Evolutionary conservation across 2,329 filamentous ascomycete genomes (phyloP).

Genomic region (Leptodontidium sp.): DNA sequence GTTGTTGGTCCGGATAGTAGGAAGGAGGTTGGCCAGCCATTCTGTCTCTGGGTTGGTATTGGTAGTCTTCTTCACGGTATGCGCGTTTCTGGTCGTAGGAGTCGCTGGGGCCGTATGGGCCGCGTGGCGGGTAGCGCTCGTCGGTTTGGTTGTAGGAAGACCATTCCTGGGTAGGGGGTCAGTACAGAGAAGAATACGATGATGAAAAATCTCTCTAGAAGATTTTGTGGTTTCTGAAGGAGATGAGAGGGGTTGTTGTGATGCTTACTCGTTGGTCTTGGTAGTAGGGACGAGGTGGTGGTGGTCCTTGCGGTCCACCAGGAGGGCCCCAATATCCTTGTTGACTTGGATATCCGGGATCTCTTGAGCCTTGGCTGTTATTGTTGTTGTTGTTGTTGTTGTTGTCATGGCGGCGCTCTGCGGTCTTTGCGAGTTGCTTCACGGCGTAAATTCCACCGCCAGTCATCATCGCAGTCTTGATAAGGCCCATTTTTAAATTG

Average conservation of each 20-base stretch:
- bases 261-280: slow-evolving; percentile 7
- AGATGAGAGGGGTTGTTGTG: not conserved
- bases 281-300: slow-evolving; percentile 15
- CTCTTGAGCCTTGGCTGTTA: not conserved
- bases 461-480: slow-evolving; percentile 30
- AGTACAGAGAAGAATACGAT: not conserved
- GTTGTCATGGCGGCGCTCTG: slow-evolving; percentile 15
- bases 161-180: not conserved
- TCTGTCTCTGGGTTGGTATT: not conserved
- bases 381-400: not conserved
- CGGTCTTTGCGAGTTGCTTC: slow-evolving; percentile 26
- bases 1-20: not conserved
- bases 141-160: slow-evolving; percentile 7
- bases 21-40: not conserved
- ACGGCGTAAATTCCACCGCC: slow-evolving; percentile 29
- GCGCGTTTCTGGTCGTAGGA: not conserved
- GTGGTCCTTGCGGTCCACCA: slow-evolving; percentile 18
- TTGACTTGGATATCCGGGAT: not conserved
- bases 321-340: slow-evolving; percentile 1
- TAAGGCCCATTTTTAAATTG: slow-evolving; percentile 21
- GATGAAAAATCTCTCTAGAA: not conserved
- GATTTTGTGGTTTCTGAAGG: not conserved
- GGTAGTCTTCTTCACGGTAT: slow-evolving; percentile 1
- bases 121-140: not conserved
- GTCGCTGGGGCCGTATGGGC: not conserved